Percentiles rank a stretch among this genome's conserved stretches.
Evolutionary conservation across 108 stramenopile genomes (phyloP).

Genomic region (Cyclotella choctawhatcheeana): DNA sequence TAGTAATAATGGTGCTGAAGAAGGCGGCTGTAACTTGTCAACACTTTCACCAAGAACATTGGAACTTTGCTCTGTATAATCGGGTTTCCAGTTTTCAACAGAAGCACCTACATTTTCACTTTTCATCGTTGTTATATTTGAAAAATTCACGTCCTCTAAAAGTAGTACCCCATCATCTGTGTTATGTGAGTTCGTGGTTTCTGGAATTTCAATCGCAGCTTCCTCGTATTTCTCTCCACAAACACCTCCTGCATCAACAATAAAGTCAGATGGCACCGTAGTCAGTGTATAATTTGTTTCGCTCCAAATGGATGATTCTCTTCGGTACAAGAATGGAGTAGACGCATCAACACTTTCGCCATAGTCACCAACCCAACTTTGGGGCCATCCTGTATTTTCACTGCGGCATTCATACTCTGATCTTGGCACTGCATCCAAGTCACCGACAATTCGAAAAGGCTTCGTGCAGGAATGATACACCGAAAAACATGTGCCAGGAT

Average conservation of each 20-base stretch:
- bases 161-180: background rate
- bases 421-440: conserved; percentile 28
- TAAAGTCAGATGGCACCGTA: conserved; percentile 22
- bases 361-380: conserved; percentile 35
- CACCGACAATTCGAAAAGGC: conserved; percentile 44
- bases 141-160: background rate
- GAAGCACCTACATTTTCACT: background rate
- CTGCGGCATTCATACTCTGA: conserved; percentile 35
- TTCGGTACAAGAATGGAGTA: conserved; percentile 33
- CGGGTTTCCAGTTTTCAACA: background rate
- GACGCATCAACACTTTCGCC: conserved; percentile 29
- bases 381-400: conserved; percentile 28
- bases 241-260: conserved; percentile 33
- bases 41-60: background rate
- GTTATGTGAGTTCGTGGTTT: background rate
- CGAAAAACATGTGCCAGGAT: conserved; percentile 51
- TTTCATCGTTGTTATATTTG: background rate
- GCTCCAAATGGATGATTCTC: conserved; percentile 48
- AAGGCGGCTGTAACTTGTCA: background rate
- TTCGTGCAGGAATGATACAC: conserved; percentile 51
- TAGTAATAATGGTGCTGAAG: background rate
- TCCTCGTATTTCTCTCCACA: conserved; percentile 15
- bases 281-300: conserved; percentile 37
- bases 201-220: background rate
- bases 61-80: background rate